Evolutionary conservation across 2,329 filamentous ascomycete species (phyloP).

Genomic region (Epichloe sp.): DNA sequence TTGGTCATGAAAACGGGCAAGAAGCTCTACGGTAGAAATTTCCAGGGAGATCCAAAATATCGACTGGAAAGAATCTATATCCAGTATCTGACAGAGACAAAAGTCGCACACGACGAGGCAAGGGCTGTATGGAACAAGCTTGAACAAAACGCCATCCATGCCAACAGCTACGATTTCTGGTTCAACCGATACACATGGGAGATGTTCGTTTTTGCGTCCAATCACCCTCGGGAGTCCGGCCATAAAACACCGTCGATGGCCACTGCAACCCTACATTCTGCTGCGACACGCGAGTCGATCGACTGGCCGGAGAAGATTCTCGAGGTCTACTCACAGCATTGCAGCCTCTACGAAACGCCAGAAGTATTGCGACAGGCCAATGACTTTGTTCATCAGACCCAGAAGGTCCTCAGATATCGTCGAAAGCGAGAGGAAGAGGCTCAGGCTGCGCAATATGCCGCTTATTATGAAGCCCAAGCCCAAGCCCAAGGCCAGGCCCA

Average conservation of each 20-base stretch:
- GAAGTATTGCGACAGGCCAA: slow-evolving; percentile 61
- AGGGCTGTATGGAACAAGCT: slow-evolving; percentile 66
- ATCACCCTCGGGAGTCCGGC: slow-evolving; percentile 29
- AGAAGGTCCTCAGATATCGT: slow-evolving; percentile 48
- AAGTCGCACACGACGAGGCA: slow-evolving; percentile 63
- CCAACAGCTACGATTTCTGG: slow-evolving; percentile 87
- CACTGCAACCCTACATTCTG: slow-evolving; percentile 63
- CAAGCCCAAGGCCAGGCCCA: slow-evolving; percentile 10
- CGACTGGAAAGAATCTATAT: slow-evolving; percentile 85
- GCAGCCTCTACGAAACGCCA: slow-evolving; percentile 79
- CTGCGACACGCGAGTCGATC: slow-evolving; percentile 45
- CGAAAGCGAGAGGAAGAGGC: slow-evolving; percentile 52
- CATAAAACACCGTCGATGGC: slow-evolving; percentile 53
- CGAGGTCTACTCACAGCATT: slow-evolving; percentile 64
- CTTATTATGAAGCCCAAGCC: slow-evolving; percentile 20
- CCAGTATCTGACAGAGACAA: slow-evolving; percentile 78
- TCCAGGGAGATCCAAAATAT: slow-evolving; percentile 78
- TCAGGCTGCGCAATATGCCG: slow-evolving; percentile 39
- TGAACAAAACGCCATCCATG: slow-evolving; percentile 46
- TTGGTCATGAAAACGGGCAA: slow-evolving; percentile 71
- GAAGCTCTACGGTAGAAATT: slow-evolving; percentile 57
- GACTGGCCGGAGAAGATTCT: slow-evolving; percentile 69
- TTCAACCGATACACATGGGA: slow-evolving; percentile 86
- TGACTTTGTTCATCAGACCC: slow-evolving; percentile 58
- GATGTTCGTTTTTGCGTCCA: slow-evolving; percentile 47